phyloP scores from a whole-genome alignment of 192 early-diverging fungal species.

The Spinellus fusiger region DNA sequence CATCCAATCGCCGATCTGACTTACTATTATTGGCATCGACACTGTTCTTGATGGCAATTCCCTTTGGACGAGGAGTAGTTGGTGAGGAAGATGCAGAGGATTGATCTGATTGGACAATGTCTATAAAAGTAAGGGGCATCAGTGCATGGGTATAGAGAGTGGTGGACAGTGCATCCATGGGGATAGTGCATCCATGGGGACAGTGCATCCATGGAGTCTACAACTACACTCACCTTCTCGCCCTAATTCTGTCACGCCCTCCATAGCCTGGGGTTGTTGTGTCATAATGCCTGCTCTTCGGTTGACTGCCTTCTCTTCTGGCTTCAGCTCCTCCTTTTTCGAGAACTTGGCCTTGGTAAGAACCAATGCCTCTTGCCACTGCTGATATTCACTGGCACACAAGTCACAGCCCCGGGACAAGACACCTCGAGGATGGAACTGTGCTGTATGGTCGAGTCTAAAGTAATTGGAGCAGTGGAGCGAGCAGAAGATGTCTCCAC shows the following conservation, averaged over 20 bases:
- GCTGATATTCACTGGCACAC: conserved; percentile 18
- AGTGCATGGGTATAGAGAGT: too few relatives aligned
- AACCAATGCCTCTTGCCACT: conserved; percentile 7
- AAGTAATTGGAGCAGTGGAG: conserved; percentile 30
- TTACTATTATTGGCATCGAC: not conserved
- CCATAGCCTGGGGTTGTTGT: conserved; percentile 24
- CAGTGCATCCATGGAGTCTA: not conserved
- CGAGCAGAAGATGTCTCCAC: conserved; percentile 32
- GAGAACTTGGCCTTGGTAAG: not conserved
- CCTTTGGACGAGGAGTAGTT: not conserved
- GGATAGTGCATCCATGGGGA: too few relatives aligned
- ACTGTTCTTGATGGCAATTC: not conserved
- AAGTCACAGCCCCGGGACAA: conserved; percentile 27
- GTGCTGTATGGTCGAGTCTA: conserved; percentile 23
- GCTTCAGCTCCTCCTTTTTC: not conserved
- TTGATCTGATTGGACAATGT: not conserved
- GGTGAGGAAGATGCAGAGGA: not conserved
- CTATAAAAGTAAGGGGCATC: not conserved
- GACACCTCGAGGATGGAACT: conserved; percentile 21
- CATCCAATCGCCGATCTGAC: too few relatives aligned
- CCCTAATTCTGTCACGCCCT: conserved; percentile 22
- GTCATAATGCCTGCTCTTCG: conserved; percentile 21
- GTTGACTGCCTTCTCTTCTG: not conserved
- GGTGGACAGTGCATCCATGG: too few relatives aligned
- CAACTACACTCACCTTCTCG: conserved; percentile 15